Conservation (phyloP, 2,329 filamentous ascomycete species). For the Aspergillus fructus region DNA sequence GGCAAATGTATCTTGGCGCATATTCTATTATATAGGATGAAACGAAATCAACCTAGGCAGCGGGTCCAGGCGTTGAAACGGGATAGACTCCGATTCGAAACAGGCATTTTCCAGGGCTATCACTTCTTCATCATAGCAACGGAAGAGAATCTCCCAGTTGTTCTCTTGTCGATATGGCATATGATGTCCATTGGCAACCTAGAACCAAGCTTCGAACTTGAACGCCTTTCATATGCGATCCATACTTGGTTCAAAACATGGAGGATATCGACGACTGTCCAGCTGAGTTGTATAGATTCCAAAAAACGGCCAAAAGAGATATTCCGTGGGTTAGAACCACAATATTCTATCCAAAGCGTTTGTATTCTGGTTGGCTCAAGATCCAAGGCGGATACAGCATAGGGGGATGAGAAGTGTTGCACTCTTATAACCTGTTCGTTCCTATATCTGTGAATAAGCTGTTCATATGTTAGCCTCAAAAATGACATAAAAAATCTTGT, state of each 20-base stretch:
- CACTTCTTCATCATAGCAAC: not conserved
- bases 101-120: not conserved
- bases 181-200: too few species aligned
- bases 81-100: conserved; percentile 5
- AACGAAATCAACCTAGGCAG: not conserved
- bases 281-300: not conserved
- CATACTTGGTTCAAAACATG: too few species aligned
- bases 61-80: not conserved
- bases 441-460: not conserved
- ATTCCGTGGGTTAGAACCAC: not conserved
- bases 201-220: too few species aligned
- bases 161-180: too few species aligned
- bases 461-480: not conserved
- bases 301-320: not conserved
- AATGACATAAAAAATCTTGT: too few species aligned
- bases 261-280: not conserved
- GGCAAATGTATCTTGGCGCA: conserved; percentile 1
- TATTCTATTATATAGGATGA: conserved; percentile 1
- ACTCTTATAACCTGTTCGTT: not conserved
- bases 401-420: not conserved
- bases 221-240: too few species aligned
- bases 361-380: not conserved
- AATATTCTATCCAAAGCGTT: not conserved
- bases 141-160: too few species aligned
- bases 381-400: not conserved